Evolutionary conservation across 805 yeast species (phyloP).

Genomic region (Candida sithepensis): DNA sequence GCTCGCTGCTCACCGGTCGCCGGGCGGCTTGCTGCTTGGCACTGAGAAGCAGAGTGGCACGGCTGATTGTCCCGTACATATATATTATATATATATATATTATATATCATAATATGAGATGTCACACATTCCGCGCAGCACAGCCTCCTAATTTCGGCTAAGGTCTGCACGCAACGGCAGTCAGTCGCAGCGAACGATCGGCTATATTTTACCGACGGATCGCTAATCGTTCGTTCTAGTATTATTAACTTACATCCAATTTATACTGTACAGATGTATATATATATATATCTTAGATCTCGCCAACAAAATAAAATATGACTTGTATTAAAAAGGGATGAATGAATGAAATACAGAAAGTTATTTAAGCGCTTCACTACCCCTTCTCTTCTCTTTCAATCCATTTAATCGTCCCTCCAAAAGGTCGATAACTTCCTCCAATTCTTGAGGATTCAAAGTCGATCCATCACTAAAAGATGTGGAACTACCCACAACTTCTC

Average conservation of each 20-base stretch:
- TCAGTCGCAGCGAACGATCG: background rate
- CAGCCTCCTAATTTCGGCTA: background rate
- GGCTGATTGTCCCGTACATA: no score
- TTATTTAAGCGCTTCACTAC: background rate
- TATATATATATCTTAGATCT: no score
- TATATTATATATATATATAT: no score
- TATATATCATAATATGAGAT: no score
- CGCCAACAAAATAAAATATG: background rate
- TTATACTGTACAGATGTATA: no score
- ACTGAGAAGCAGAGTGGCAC: no score
- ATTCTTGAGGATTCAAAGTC: constrained; percentile 33
- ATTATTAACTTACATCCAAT: no score
- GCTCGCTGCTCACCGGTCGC: no score
- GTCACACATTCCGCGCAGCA: no score
- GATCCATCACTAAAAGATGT: background rate
- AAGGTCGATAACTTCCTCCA: constrained; percentile 43
- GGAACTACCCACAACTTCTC: background rate
- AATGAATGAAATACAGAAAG: no score
- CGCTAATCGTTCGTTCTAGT: no score
- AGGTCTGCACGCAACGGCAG: background rate
- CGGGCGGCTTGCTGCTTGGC: no score
- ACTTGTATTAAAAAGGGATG: background rate
- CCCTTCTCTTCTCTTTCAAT: constrained; percentile 18
- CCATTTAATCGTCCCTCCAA: constrained; percentile 41
- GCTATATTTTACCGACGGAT: background rate